Base-by-base conservation (phyloP, 2,329 filamentous ascomycete species). In the Triangularia verruculosa region DNA sequence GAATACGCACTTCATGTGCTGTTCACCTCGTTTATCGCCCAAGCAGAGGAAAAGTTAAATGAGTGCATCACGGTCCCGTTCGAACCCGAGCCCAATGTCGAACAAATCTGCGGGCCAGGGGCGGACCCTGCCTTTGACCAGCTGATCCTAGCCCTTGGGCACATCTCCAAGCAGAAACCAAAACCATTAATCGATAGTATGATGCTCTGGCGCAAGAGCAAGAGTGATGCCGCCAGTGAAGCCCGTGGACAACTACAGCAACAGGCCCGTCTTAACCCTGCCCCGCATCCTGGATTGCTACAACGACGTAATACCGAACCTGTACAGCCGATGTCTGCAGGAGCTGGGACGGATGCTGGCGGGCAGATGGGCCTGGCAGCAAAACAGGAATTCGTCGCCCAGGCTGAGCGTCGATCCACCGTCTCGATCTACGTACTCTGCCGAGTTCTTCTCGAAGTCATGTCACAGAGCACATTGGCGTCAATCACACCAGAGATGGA, bases 1-100 rank as follows among this genome's bases (percentile, higher is more conserved):
- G 95, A 99, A 80, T 98, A 97, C 84, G 95, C 95, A 20, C 81
- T 99, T 65, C 94, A 98, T 77, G 94, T 98, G 70, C 81, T 99
- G 52, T 97, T 98, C 77, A 98, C 95, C 69, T 93, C 93, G 83
- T 99, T 99, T 78, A 95, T 98, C 73, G 90, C 91, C 15, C 91
- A 96, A 74, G 95, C 95, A n/a, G 95, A 99, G 75, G 91, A 95
- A 69, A 97, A 97, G 78, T 90, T 99, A 68, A 93, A 91, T 69
- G 89, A 92, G 71, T 97, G 92, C 73, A 89, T 97, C 70, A 88
- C 89, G 58, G 86, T 90, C 51, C 85, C 92, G 7, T 88, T 91
- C 68, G 90, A 94, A 61, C 87, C 89, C 2, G 92, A 97, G 72
- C 90, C 92, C 15, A 87, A 89, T 55, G 89, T 99, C 57, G 95